phyloP scores from a whole-genome alignment of 148 eudicot genomes.

The Rhododendron vialii region DNA sequence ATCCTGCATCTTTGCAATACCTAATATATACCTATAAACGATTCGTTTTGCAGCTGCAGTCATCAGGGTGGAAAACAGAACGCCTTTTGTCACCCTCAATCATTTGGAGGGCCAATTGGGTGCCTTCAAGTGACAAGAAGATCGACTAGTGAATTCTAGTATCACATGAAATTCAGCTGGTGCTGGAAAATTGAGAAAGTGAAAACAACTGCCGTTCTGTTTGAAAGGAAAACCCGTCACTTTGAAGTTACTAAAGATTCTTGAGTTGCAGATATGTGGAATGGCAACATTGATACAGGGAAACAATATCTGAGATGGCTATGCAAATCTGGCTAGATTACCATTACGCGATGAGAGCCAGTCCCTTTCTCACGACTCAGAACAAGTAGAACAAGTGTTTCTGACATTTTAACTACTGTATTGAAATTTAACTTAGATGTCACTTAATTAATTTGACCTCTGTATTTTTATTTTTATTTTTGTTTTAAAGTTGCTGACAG shows the following conservation, averaged over 20 bases:
- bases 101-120: slow-evolving; percentile 88
- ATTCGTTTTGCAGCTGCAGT: slow-evolving; percentile 50
- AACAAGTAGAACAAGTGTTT: background rate
- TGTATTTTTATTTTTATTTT: background rate
- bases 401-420: background rate
- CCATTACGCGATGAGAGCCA: background rate
- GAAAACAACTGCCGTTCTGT: background rate
- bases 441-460: background rate
- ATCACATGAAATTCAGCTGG: background rate
- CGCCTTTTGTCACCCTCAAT: slow-evolving; percentile 72
- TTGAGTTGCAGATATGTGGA: background rate
- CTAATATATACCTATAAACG: background rate
- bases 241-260: background rate
- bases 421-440: background rate
- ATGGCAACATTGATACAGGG: background rate
- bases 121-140: slow-evolving; percentile 44
- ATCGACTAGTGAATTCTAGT: slow-evolving; percentile 24
- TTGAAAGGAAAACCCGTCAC: background rate
- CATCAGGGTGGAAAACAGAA: slow-evolving; percentile 76
- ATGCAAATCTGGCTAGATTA: background rate
- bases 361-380: background rate
- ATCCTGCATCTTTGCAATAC: background rate
- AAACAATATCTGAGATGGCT: background rate
- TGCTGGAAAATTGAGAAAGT: background rate
- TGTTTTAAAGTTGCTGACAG: background rate